Conservation (phyloP, 2,329 filamentous ascomycete species). For the Alternaria gansuensis region DNA sequence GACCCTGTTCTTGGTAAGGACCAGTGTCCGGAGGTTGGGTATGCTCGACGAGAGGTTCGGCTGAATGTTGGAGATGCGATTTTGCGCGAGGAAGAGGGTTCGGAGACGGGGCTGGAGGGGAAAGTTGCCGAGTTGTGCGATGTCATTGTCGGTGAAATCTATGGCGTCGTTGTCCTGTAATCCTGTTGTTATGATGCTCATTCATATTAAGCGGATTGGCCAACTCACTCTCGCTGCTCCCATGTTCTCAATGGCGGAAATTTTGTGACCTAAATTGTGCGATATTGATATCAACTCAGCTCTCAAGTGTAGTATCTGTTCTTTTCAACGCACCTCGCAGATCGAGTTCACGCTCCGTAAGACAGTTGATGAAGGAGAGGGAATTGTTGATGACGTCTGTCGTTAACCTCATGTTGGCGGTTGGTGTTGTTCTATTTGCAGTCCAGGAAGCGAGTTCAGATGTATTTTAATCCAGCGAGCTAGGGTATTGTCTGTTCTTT, state of each 20-base stretch:
- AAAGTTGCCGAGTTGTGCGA: conserved; percentile 88
- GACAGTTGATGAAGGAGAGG: conserved; percentile 96
- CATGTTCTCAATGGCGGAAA: conserved; percentile 96
- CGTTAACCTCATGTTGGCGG: conserved; percentile 83
- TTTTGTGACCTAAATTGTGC: conserved; percentile 85
- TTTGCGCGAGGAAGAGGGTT: conserved; percentile 87
- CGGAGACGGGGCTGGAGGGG: conserved; percentile 87
- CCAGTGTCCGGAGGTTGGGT: conserved; percentile 82
- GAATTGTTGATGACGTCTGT: conserved; percentile 93
- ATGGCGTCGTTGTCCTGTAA: conserved; percentile 89
- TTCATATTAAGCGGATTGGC: background rate
- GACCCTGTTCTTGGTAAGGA: conserved; percentile 84
- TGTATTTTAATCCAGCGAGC: background rate
- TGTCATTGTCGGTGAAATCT: conserved; percentile 98
- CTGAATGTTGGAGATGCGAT: conserved; percentile 85
- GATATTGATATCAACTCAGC: conserved; percentile 84
- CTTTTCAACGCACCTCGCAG: conserved; percentile 99
- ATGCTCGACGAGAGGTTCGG: conserved; percentile 75
- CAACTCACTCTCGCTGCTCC: conserved; percentile 85
- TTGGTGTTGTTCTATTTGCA: background rate
- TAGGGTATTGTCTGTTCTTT: background rate
- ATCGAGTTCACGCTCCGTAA: conserved; percentile 98
- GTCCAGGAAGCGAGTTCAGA: background rate
- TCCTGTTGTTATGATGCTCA: background rate
- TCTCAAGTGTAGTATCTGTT: conserved; percentile 93